A percentile compares a stretch with the other conserved stretches of the same genome.
phyloP scores from a whole-genome alignment of 768 basidiomycete species.

The Amanita rubescens region DNA sequence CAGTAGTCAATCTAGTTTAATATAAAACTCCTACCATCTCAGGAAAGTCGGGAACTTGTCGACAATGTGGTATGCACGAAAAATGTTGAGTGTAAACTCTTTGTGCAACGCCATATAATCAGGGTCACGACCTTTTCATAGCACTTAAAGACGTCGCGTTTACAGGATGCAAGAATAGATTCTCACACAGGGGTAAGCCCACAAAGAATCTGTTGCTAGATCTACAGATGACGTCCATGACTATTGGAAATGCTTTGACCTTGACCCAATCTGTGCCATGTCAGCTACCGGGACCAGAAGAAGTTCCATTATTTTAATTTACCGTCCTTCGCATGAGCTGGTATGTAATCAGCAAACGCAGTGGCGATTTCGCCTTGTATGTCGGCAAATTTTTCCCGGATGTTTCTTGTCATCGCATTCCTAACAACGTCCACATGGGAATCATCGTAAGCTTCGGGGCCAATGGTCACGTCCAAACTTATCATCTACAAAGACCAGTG shows the following conservation, averaged over 20 bases:
- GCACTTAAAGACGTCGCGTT: not conserved
- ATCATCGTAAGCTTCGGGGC: conserved; percentile 16
- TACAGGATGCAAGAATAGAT: not conserved
- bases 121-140: conserved; percentile 14
- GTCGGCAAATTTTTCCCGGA: conserved; percentile 16
- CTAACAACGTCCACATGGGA: conserved; percentile 21
- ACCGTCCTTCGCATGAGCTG: not conserved
- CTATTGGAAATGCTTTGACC: conserved; percentile 9
- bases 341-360: conserved; percentile 16
- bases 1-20: not conserved
- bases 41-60: conserved; percentile 18
- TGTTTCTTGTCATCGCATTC: conserved; percentile 20
- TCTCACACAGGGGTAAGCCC: conserved; percentile 20
- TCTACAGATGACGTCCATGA: conserved; percentile 17
- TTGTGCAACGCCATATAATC: conserved; percentile 13
- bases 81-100: conserved; percentile 13
- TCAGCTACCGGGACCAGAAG: not conserved
- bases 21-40: conserved; percentile 16
- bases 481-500: conserved; percentile 14
- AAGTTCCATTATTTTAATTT: not conserved
- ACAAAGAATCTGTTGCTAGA: conserved; percentile 19
- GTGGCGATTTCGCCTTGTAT: conserved; percentile 19
- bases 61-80: conserved; percentile 15
- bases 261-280: conserved; percentile 11
- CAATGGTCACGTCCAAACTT: conserved; percentile 31